Conservation (phyloP, 2,329 filamentous ascomycete species). For the Leptographium radiaticola region DNA sequence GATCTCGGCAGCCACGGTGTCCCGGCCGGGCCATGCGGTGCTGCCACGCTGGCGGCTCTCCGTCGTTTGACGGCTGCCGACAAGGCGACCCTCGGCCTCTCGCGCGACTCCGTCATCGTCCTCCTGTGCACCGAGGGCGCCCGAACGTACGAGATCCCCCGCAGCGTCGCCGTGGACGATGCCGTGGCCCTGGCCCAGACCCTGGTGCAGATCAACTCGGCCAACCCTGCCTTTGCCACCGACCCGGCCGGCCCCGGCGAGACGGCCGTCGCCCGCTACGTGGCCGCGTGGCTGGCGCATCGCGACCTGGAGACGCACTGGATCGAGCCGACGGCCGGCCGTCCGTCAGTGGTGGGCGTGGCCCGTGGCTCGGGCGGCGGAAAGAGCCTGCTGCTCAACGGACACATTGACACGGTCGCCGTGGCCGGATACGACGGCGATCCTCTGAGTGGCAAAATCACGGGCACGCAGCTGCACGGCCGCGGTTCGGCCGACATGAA, state of each 20-base stretch:
- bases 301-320: background rate
- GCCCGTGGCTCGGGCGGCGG: background rate
- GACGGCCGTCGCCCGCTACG: background rate
- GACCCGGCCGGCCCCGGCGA: background rate
- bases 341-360: background rate
- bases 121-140: slow-evolving; percentile 9
- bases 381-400: background rate
- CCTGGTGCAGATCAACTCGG: background rate
- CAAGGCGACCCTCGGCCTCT: background rate
- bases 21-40: slow-evolving; percentile 20
- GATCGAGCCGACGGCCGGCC: background rate
- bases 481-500: background rate
- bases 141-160: slow-evolving; percentile 5
- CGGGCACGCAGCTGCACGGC: background rate
- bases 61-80: background rate
- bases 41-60: slow-evolving; percentile 39
- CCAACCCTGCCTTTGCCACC: background rate
- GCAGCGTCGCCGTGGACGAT: background rate
- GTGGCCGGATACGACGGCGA: background rate
- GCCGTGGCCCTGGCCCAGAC: background rate
- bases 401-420: background rate
- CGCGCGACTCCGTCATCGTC: slow-evolving; percentile 5
- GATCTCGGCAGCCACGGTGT: slow-evolving; percentile 30
- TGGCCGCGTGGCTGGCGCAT: background rate
- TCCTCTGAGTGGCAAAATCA: background rate